phyloP scores from a whole-genome alignment of 805 yeast genomes.

The Tetrapisispora namnaoensis region DNA sequence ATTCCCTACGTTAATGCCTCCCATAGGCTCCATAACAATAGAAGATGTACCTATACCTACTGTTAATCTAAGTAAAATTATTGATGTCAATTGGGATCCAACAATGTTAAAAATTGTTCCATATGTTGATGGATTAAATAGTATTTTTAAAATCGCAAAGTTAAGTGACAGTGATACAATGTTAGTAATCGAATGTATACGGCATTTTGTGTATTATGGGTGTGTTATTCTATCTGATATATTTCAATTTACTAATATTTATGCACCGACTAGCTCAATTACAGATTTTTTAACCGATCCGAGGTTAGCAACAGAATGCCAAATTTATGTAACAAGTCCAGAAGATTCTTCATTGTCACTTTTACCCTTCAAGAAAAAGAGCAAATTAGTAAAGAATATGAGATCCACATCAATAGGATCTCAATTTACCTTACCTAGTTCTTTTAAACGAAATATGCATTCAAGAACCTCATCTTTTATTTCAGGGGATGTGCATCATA shows the following conservation, averaged over 20 bases:
- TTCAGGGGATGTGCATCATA: slow-evolving; percentile 1
- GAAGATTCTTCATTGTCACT: slow-evolving; percentile 24
- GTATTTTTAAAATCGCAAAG: slow-evolving; percentile 64
- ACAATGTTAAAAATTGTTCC: slow-evolving; percentile 86
- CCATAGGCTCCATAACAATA: slow-evolving; percentile 62
- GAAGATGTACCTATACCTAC: slow-evolving; percentile 90
- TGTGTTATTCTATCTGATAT: slow-evolving; percentile 77
- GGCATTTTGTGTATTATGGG: slow-evolving; percentile 82
- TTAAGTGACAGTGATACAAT: slow-evolving; percentile 72
- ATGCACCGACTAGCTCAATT: slow-evolving; percentile 79
- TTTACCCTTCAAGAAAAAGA: slow-evolving; percentile 26
- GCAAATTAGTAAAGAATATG: background rate
- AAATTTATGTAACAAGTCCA: slow-evolving; percentile 56
- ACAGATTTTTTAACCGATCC: slow-evolving; percentile 55
- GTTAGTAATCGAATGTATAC: slow-evolving; percentile 77
- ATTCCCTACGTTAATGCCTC: slow-evolving; percentile 82
- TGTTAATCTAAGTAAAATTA: slow-evolving; percentile 58
- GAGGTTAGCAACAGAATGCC: slow-evolving; percentile 72
- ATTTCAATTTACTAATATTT: slow-evolving; percentile 79
- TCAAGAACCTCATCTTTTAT: background rate
- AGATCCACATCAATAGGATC: background rate
- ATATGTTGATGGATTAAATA: slow-evolving; percentile 79
- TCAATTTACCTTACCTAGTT: slow-evolving; percentile 8
- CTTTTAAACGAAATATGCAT: slow-evolving; percentile 14
- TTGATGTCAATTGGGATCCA: slow-evolving; percentile 95